phyloP scores from a whole-genome alignment of 495 filamentous ascomycete species.

The Lasiosphaeria ovina region DNA sequence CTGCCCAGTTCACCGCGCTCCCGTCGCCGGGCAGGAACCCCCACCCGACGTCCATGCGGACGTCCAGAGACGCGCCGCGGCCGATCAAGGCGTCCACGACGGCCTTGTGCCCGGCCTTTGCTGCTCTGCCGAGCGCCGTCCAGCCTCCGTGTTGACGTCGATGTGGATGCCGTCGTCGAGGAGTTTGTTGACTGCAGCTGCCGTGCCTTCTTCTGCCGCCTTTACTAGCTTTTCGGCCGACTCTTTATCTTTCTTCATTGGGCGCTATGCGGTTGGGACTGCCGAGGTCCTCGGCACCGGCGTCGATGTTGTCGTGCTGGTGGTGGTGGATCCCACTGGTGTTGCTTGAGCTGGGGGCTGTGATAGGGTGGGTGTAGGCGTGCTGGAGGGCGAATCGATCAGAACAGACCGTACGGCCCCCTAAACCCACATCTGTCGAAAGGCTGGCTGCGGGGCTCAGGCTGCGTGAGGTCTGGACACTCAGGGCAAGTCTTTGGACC shows the following conservation, averaged over 20 bases:
- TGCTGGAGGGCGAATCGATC: not conserved
- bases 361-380: not conserved
- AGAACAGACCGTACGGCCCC: no score
- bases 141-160: not conserved
- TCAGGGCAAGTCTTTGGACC: no score
- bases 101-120: not conserved
- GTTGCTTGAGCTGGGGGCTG: not conserved
- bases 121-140: not conserved
- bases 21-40: not conserved
- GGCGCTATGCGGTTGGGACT: not conserved
- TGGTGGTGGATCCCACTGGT: not conserved
- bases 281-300: not conserved
- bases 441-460: no score
- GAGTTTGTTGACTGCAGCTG: not conserved
- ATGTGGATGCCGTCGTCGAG: not conserved
- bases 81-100: not conserved
- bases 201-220: not conserved
- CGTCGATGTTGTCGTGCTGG: not conserved
- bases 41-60: not conserved
- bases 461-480: no score
- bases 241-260: not conserved
- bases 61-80: not conserved
- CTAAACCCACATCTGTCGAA: no score
- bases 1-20: not conserved
- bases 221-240: not conserved